Conservation (phyloP, 768 basidiomycete genomes). For the Tremella fuciformis region DNA sequence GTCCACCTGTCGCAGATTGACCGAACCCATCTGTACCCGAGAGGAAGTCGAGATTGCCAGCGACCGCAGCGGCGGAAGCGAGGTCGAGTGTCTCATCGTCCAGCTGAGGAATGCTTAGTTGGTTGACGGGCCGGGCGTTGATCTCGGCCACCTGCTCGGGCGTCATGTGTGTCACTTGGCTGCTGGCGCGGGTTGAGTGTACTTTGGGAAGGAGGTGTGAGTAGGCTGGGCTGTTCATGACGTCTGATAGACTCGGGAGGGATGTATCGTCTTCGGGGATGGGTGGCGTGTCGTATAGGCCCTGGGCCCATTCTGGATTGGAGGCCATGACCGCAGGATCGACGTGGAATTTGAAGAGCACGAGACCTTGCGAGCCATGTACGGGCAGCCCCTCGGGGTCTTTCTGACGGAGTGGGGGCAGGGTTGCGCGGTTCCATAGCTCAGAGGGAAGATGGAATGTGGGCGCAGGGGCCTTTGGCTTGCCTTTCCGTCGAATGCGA, state of each 20-base stretch:
- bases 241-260: constrained; percentile 22
- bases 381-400: constrained; percentile 35
- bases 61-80: not conserved
- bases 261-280: constrained; percentile 27
- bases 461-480: constrained; percentile 38
- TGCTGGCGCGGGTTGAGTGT: constrained; percentile 13
- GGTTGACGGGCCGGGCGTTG: constrained; percentile 6
- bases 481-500: constrained; percentile 31
- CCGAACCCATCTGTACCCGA: not conserved
- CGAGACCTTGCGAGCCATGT: constrained; percentile 27
- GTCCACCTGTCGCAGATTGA: not conserved
- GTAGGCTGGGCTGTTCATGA: constrained; percentile 22
- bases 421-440: constrained; percentile 32
- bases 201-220: constrained; percentile 12
- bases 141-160: constrained; percentile 24
- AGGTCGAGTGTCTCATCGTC: constrained; percentile 12
- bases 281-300: constrained; percentile 44
- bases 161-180: constrained; percentile 7
- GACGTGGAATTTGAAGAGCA: constrained; percentile 46
- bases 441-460: constrained; percentile 38
- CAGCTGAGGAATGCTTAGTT: not conserved
- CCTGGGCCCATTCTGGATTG: constrained; percentile 38
- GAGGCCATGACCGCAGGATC: constrained; percentile 30
- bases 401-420: constrained; percentile 37
- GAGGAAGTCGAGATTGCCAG: constrained; percentile 1